Percentiles rank a stretch among this genome's conserved stretches.
These are phyloP conservation scores for Magnaporthiopsis rhizophila DNA, from an alignment of 2,329 filamentous ascomycete species.

Conservation along the genomic window DNA sequence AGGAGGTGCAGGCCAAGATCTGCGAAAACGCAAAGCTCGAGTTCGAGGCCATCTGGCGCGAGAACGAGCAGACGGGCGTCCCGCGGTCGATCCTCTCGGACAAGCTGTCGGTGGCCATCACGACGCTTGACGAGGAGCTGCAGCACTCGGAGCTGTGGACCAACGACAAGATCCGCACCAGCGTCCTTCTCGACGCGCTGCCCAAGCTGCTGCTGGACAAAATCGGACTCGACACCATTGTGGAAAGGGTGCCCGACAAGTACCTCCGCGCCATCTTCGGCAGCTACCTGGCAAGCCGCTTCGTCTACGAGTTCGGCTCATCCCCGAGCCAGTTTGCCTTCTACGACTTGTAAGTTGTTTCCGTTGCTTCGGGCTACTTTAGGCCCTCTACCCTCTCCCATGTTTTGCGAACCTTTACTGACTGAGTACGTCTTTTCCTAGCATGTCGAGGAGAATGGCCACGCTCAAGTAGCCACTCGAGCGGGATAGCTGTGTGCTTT, in stretches of 20 bases:
- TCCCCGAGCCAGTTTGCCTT: slow-evolving; percentile 94
- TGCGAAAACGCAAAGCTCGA: slow-evolving; percentile 85
- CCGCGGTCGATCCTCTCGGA: slow-evolving; percentile 85
- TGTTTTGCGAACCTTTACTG: neutral
- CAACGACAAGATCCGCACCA: slow-evolving; percentile 67
- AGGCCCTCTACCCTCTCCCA: neutral
- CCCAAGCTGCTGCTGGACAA: slow-evolving; percentile 77
- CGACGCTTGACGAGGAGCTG: slow-evolving; percentile 91
- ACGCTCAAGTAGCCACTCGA: slow-evolving; percentile 26
- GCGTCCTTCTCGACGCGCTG: slow-evolving; percentile 76
- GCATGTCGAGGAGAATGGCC: slow-evolving; percentile 60
- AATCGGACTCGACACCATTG: slow-evolving; percentile 83
- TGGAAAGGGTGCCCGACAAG: slow-evolving; percentile 78
- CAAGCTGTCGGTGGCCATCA: slow-evolving; percentile 84
- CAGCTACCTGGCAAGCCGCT: slow-evolving; percentile 87
- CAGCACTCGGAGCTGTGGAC: slow-evolving; percentile 90
- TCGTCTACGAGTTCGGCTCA: slow-evolving; percentile 93
- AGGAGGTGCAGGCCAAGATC: slow-evolving; percentile 84
- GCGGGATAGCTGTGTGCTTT: neutral
- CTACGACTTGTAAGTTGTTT: slow-evolving; percentile 80
- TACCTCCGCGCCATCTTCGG: slow-evolving; percentile 95
- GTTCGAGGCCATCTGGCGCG: slow-evolving; percentile 97
- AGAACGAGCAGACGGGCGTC: slow-evolving; percentile 74
- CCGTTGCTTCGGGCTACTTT: neutral
- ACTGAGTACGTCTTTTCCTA: slow-evolving; percentile 20